phyloP scores from a whole-genome alignment of 192 early-diverging fungal genomes.

The Irineochytrium annulatum region DNA sequence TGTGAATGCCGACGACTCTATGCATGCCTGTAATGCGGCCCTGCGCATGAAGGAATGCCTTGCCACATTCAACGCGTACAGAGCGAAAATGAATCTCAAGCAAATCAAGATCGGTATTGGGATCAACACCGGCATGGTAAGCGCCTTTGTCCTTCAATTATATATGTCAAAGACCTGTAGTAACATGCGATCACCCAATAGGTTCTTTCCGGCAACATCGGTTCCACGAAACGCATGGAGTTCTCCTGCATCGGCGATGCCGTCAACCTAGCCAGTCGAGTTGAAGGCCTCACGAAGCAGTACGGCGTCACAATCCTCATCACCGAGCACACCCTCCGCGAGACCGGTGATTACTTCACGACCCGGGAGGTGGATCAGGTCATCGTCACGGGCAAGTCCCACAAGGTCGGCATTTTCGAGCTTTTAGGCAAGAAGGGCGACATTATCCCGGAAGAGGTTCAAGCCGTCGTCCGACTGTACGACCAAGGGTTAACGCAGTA shows the following conservation, averaged over 20 bases:
- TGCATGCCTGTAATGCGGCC: slow-evolving; percentile 50
- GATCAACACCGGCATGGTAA: slow-evolving; percentile 53
- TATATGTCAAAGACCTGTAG: slow-evolving; percentile 10
- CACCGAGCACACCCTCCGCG: slow-evolving; percentile 41
- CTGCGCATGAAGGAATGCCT: slow-evolving; percentile 46
- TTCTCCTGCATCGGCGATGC: slow-evolving; percentile 55
- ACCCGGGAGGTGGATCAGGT: slow-evolving; percentile 46
- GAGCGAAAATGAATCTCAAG: slow-evolving; percentile 21
- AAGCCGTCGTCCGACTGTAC: too few relatives aligned
- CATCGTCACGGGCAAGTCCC: slow-evolving; percentile 40
- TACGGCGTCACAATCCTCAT: slow-evolving; percentile 45
- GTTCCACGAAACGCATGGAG: slow-evolving; percentile 50
- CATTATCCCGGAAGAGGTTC: slow-evolving; percentile 12
- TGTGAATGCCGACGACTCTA: slow-evolving; percentile 42
- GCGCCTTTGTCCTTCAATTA: not conserved
- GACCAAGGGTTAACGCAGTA: slow-evolving; percentile 30
- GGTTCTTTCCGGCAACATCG: slow-evolving; percentile 54
- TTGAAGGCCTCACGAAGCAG: slow-evolving; percentile 49
- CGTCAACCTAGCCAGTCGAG: slow-evolving; percentile 48
- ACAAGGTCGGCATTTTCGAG: slow-evolving; percentile 41
- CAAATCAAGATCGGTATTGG: slow-evolving; percentile 51
- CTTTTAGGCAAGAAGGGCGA: slow-evolving; percentile 40
- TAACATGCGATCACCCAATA: too few relatives aligned
- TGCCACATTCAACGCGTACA: slow-evolving; percentile 28
- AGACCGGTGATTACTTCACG: slow-evolving; percentile 38